A percentile compares a stretch with the other conserved stretches of the same genome.
phyloP scores from a whole-genome alignment of 148 eudicot species.

The Chenopodium berlandieri region DNA sequence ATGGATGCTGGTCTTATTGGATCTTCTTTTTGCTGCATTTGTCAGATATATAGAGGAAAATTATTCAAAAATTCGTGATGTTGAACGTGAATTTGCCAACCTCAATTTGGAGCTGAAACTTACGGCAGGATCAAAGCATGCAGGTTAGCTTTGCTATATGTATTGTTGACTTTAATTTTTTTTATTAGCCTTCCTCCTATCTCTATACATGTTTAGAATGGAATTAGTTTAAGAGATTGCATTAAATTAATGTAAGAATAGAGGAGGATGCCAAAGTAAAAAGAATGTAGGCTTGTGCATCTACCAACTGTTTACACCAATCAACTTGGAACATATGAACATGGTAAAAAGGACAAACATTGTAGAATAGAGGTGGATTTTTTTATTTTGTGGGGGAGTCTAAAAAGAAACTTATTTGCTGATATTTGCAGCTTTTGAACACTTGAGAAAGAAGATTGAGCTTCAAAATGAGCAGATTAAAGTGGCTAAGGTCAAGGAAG shows the following conservation, averaged over 20 bases:
- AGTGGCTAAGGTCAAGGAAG: constrained; percentile 78
- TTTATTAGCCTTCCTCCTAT: neutral
- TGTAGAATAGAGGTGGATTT: neutral
- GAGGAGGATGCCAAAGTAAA: neutral
- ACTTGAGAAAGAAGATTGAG: constrained; percentile 92
- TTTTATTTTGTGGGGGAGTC: neutral
- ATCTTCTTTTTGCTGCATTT: neutral
- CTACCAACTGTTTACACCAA: neutral
- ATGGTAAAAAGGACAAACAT: neutral
- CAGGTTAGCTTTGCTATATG: constrained; percentile 46
- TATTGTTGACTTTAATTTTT: neutral
- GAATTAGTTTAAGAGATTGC: neutral
- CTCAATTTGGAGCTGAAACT: constrained; percentile 89
- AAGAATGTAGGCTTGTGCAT: neutral
- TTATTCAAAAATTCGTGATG: constrained; percentile 91
- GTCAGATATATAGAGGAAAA: constrained; percentile 89
- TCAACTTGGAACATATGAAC: neutral
- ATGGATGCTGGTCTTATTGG: neutral
- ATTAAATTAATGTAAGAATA: neutral
- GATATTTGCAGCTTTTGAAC: constrained; percentile 69
- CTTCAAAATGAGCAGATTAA: constrained; percentile 78
- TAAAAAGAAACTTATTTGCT: constrained; percentile 4
- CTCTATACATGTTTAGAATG: neutral
- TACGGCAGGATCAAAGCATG: constrained; percentile 93
- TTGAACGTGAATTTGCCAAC: constrained; percentile 80